Conservation (phyloP, 2,329 filamentous ascomycete species). For the Akanthomyces muscarius region DNA sequence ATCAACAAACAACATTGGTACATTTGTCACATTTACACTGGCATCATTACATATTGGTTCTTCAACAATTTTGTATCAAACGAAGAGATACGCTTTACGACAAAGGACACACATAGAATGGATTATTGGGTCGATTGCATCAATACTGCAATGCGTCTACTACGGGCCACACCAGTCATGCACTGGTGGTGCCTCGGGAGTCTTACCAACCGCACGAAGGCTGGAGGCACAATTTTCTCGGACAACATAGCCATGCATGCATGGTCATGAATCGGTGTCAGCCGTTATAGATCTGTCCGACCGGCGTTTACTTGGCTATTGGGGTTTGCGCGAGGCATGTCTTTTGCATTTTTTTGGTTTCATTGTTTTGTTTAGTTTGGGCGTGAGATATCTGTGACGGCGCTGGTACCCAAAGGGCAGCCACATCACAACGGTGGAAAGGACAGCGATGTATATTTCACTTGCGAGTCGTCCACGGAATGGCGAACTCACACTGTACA, state of each 20-base stretch:
- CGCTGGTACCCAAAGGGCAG: slow-evolving; percentile 19
- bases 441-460: slow-evolving; percentile 10
- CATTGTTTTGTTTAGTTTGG: neutral
- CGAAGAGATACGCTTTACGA: slow-evolving; percentile 11
- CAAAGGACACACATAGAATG: slow-evolving; percentile 10
- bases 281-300: slow-evolving; percentile 9
- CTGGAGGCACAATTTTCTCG: neutral
- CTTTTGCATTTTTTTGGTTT: neutral
- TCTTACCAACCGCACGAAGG: neutral
- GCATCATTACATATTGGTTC: neutral
- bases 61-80: neutral
- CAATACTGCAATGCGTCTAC: neutral
- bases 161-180: neutral
- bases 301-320: slow-evolving; percentile 10
- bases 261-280: neutral
- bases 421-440: neutral
- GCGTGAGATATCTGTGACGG: neutral
- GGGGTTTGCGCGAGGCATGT: neutral
- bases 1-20: neutral
- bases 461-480: neutral
- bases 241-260: neutral
- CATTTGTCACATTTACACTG: neutral
- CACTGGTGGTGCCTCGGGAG: neutral
- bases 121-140: slow-evolving; percentile 2
- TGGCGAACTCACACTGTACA: slow-evolving; percentile 12